Evolutionary conservation across 225 moss, liverwort and hornwort genomes (phyloP).

Genomic region (Asterella californica): DNA sequence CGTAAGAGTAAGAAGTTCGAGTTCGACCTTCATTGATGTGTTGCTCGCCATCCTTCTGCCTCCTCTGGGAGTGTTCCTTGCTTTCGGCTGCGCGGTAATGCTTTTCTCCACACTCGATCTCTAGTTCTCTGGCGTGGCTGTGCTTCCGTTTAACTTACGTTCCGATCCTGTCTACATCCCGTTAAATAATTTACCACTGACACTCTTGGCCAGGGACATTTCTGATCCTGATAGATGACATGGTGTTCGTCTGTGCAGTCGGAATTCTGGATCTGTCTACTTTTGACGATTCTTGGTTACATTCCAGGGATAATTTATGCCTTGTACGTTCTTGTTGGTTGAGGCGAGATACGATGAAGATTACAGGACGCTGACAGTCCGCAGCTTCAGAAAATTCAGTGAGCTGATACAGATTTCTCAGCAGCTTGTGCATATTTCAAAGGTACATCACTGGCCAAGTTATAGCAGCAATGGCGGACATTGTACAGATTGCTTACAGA

Average conservation of each 20-base stretch:
- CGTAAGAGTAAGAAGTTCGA: slow-evolving; percentile 11
- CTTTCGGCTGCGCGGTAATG: slow-evolving; percentile 28
- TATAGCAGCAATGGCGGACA: background rate
- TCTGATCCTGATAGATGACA: background rate
- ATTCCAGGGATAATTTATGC: slow-evolving; percentile 37
- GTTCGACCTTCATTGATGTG: slow-evolving; percentile 24
- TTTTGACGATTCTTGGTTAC: slow-evolving; percentile 38
- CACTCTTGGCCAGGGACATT: background rate
- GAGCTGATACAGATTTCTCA: background rate
- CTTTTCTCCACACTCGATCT: background rate
- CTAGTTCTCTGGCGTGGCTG: no score
- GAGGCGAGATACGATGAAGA: background rate
- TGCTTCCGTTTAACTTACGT: background rate
- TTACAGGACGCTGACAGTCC: background rate
- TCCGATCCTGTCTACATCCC: background rate
- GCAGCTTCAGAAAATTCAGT: background rate
- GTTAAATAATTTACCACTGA: background rate
- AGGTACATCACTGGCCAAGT: background rate
- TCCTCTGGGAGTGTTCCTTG: slow-evolving; percentile 32
- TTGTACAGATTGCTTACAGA: slow-evolving; percentile 10
- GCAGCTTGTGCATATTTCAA: background rate
- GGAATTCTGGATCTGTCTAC: slow-evolving; percentile 38
- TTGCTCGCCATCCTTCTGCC: slow-evolving; percentile 31
- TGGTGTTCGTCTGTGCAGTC: slow-evolving; percentile 15
- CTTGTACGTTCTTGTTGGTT: slow-evolving; percentile 25